A percentile compares a stretch with the other conserved stretches of the same genome.
phyloP scores from a whole-genome alignment of 345 rosid species.

The Psidium friedrichsthalianum region DNA sequence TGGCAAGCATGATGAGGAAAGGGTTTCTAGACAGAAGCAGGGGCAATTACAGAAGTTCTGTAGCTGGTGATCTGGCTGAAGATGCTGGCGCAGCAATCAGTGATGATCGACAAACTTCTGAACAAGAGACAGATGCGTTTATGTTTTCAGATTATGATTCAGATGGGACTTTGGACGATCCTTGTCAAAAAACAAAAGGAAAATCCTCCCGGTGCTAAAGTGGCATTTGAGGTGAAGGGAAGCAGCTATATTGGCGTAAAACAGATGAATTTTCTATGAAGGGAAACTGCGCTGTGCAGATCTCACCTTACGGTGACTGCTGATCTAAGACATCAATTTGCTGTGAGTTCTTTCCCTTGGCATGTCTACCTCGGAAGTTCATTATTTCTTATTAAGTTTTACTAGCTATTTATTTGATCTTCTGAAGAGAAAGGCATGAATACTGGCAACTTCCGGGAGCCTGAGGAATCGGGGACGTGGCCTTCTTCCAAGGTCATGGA shows the following conservation, averaged over 20 bases:
- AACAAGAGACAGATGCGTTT: constrained; percentile 16
- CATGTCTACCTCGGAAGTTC: not conserved
- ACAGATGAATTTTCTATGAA: not conserved
- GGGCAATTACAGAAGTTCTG: constrained; percentile 34
- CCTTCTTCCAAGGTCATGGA: not conserved
- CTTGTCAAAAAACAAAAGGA: not conserved
- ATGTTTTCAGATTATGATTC: constrained; percentile 20
- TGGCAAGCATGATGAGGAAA: constrained; percentile 37
- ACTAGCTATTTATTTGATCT: not conserved
- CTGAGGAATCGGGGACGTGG: not conserved
- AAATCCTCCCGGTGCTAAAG: not conserved
- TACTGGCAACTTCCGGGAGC: not conserved
- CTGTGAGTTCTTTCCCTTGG: not conserved
- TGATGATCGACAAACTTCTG: constrained; percentile 7
- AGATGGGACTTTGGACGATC: constrained; percentile 1
- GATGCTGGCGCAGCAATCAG: constrained; percentile 3
- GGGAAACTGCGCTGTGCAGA: not conserved
- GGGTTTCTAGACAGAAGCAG: constrained; percentile 60
- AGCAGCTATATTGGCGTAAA: not conserved
- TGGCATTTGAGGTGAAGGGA: not conserved
- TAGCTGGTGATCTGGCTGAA: not conserved
- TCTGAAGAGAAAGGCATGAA: not conserved
- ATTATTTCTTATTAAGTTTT: not conserved
- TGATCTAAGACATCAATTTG: not conserved
- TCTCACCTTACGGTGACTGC: not conserved